phyloP scores from a whole-genome alignment of 345 rosid species.

The Ceriops decandra region DNA sequence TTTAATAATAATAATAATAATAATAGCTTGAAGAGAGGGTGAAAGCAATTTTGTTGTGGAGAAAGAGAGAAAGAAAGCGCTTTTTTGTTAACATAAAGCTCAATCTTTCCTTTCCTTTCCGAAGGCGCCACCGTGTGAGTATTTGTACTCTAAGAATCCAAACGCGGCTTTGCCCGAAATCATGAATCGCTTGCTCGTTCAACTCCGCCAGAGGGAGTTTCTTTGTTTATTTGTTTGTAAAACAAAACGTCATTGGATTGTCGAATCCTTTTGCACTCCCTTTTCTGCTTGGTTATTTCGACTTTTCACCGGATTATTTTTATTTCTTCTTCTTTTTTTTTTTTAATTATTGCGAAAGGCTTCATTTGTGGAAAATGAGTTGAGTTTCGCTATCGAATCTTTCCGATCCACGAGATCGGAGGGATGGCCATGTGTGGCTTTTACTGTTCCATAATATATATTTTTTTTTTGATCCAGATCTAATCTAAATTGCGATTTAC shows the following conservation, averaged over 20 bases:
- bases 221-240: background rate
- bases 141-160: background rate
- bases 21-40: background rate
- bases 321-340: background rate
- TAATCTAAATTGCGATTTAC: constrained; percentile 10
- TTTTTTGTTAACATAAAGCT: background rate
- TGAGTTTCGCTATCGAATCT: constrained; percentile 5
- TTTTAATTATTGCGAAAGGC: background rate
- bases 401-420: constrained; percentile 20
- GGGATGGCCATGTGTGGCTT: background rate
- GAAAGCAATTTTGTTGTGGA: constrained; percentile 11
- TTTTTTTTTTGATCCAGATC: constrained; percentile 23
- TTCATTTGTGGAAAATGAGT: constrained; percentile 4
- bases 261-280: constrained; percentile 1
- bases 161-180: background rate
- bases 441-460: background rate
- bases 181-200: constrained; percentile 1
- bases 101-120: background rate
- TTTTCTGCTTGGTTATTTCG: constrained; percentile 4
- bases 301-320: constrained; percentile 12
- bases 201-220: background rate
- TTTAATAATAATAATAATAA: no score
- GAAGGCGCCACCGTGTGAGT: background rate
- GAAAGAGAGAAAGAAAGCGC: constrained; percentile 8
- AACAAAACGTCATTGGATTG: background rate